phyloP scores from a whole-genome alignment of 1,284 basidiomycete species.

The Athelia sp. region DNA sequence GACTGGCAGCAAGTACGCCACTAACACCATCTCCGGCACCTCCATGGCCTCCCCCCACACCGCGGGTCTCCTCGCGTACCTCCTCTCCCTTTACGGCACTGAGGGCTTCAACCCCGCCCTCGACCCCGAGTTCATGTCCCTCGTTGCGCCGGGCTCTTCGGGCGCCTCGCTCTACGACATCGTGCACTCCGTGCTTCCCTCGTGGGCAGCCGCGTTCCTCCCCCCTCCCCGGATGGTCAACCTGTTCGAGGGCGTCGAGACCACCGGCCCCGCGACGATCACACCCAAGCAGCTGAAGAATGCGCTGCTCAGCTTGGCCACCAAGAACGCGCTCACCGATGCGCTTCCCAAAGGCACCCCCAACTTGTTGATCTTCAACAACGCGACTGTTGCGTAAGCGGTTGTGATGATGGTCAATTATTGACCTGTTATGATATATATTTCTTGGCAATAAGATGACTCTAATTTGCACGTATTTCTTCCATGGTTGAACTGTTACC shows the following conservation, averaged over 20 bases:
- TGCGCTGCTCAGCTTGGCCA: slow-evolving; percentile 62
- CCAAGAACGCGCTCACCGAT: slow-evolving; percentile 43
- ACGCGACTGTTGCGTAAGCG: slow-evolving; percentile 50
- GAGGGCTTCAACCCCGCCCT: slow-evolving; percentile 50
- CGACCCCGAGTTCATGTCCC: slow-evolving; percentile 21
- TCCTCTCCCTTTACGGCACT: slow-evolving; percentile 76
- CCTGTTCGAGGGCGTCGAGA: slow-evolving; percentile 33
- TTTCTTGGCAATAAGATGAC: too few species aligned
- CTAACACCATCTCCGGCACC: slow-evolving; percentile 71
- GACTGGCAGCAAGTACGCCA: slow-evolving; percentile 50
- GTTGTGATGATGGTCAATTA: too few species aligned
- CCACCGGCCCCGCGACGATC: slow-evolving; percentile 35
- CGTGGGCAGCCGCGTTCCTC: slow-evolving; percentile 54
- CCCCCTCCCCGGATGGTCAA: slow-evolving; percentile 45
- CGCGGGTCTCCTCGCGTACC: slow-evolving; percentile 78
- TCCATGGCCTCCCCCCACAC: slow-evolving; percentile 70
- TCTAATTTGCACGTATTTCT: too few species aligned
- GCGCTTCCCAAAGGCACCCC: slow-evolving; percentile 53
- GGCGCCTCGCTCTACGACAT: slow-evolving; percentile 40
- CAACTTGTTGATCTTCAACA: slow-evolving; percentile 81
- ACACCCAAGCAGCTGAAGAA: slow-evolving; percentile 72
- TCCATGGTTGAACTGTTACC: too few species aligned
- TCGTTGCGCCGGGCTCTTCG: slow-evolving; percentile 13
- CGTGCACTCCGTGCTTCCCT: slow-evolving; percentile 51
- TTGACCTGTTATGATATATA: too few species aligned